Evolutionary conservation across 2,329 filamentous ascomycete genomes (phyloP).

Genomic region (Ophiocordyceps polyrhachis-furcata): DNA sequence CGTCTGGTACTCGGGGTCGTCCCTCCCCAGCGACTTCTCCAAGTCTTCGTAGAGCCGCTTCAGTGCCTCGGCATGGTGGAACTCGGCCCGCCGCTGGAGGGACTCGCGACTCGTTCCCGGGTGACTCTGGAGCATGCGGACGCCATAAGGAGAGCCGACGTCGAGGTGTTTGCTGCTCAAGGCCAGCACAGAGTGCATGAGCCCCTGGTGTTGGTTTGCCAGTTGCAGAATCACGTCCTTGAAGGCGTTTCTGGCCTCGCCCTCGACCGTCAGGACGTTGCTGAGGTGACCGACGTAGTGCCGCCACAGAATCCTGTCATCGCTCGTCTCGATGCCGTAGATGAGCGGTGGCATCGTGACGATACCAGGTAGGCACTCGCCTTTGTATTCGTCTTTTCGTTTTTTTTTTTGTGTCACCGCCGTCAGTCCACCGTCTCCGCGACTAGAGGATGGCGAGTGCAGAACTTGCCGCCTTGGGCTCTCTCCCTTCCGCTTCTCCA

Average conservation of each 20-base stretch:
- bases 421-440: conserved; percentile 3
- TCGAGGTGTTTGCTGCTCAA: conserved; percentile 64
- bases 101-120: conserved; percentile 25
- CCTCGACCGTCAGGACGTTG: conserved; percentile 63
- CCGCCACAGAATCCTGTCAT: conserved; percentile 65
- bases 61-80: conserved; percentile 36
- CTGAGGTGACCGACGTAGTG: conserved; percentile 70
- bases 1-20: conserved; percentile 24
- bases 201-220: conserved; percentile 57
- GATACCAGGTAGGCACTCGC: conserved; percentile 27
- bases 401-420: not conserved
- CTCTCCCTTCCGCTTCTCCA: conserved; percentile 76
- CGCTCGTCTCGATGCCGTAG: conserved; percentile 59
- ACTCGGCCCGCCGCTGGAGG: conserved; percentile 31
- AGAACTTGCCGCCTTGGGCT: conserved; percentile 42
- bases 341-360: conserved; percentile 50
- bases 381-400: conserved; percentile 27
- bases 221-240: conserved; percentile 69
- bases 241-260: conserved; percentile 68
- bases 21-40: conserved; percentile 19
- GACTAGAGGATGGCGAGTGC: not conserved
- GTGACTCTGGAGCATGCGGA: conserved; percentile 30
- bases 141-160: conserved; percentile 35
- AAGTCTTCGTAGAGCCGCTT: conserved; percentile 31
- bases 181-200: conserved; percentile 83